Percentiles rank a stretch among this genome's conserved stretches.
Conservation (phyloP, 306 rosid species). For the Cicer judaicum region DNA sequence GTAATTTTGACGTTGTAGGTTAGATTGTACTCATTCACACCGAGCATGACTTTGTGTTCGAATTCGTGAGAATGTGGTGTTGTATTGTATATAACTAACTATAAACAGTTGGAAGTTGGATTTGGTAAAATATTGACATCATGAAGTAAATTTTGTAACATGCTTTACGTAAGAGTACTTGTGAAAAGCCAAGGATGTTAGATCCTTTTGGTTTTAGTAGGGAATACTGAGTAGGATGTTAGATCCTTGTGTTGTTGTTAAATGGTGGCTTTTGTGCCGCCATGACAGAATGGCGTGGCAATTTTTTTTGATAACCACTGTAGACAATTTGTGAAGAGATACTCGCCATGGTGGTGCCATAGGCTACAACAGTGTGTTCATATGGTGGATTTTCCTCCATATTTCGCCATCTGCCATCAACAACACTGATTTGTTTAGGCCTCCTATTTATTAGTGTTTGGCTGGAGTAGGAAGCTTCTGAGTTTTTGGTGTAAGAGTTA, state of each 20-base stretch:
- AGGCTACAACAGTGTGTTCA: too few species aligned
- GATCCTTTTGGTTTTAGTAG: slow-evolving; percentile 30
- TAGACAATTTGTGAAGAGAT: too few species aligned
- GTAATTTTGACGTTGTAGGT: not conserved
- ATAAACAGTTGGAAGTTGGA: slow-evolving; percentile 1
- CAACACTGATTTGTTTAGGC: not conserved
- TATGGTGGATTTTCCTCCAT: too few species aligned
- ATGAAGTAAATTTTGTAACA: not conserved
- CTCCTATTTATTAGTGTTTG: not conserved
- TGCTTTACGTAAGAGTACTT: not conserved
- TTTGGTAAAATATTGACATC: slow-evolving; percentile 2
- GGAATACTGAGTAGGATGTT: not conserved
- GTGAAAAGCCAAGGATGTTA: not conserved
- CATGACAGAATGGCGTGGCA: too few species aligned
- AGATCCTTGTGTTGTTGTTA: too few species aligned
- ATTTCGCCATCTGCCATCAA: too few species aligned
- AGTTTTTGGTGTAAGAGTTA: slow-evolving; percentile 13
- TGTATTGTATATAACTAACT: not conserved
- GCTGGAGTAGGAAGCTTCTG: slow-evolving; percentile 1
- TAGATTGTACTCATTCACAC: not conserved
- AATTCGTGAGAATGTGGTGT: not conserved
- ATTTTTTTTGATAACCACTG: too few species aligned
- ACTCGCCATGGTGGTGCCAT: too few species aligned
- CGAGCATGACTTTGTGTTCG: not conserved
- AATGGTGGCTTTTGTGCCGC: too few species aligned